Conservation (phyloP, 2,329 filamentous ascomycete species). For the Camptophora hylomeconis region DNA sequence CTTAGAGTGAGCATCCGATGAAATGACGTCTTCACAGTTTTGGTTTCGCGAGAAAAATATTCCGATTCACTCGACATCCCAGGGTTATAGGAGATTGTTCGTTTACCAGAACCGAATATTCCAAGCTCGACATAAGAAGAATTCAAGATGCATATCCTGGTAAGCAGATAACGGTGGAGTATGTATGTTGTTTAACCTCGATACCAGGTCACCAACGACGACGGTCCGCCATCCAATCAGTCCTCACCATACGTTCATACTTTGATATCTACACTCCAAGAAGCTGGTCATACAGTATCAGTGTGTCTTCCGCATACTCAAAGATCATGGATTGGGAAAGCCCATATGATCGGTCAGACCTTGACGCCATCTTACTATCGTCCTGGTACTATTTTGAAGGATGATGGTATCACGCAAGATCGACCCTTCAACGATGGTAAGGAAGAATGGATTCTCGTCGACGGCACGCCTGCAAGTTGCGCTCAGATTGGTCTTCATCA, state of each 20-base stretch:
- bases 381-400: constrained; percentile 45
- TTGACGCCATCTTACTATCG: constrained; percentile 77
- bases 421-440: constrained; percentile 40
- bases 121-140: no score
- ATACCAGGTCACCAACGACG: constrained; percentile 49
- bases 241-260: constrained; percentile 72
- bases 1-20: no score
- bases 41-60: no score
- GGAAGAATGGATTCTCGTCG: constrained; percentile 71
- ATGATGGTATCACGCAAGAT: constrained; percentile 55
- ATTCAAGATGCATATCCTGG: constrained; percentile 37
- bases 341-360: constrained; percentile 83
- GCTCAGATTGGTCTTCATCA: constrained; percentile 73
- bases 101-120: no score
- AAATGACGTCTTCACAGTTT: no score
- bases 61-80: no score
- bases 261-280: constrained; percentile 54
- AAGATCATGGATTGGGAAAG: constrained; percentile 96
- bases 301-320: constrained; percentile 85
- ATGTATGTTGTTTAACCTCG: constrained; percentile 4
- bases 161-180: constrained; percentile 20
- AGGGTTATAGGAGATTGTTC: no score
- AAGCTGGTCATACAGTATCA: constrained; percentile 72
- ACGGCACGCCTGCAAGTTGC: constrained; percentile 69
- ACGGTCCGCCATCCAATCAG: constrained; percentile 64